Evolutionary conservation across 345 rosid species (phyloP), one percentile per base, ranked within the genome.

Genomic region (Aquilaria sinensis): DNA sequence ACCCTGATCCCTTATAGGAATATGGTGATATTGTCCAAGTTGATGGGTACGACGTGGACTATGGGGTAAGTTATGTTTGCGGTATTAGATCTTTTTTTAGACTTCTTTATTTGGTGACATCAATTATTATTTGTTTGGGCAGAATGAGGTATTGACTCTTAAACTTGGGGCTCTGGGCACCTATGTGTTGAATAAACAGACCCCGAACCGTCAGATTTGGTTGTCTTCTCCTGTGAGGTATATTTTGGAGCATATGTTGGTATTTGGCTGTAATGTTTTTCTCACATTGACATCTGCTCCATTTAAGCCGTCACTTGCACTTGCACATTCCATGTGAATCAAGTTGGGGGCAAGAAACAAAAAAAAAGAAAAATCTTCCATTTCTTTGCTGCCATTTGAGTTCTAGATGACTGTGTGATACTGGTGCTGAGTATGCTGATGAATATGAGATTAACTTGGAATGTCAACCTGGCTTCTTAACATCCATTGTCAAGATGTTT

Each of bases 141-240:
- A 92, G 97, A 90, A 93, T 78, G 97, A 90, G 81, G 98, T 90
- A 63, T 79, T 90, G 62, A 90, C 94, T 9, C 62, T 90, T 15
- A 93, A 86, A 77, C 87, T 90, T 23, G 97, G 96, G 71, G 76
- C 78, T 64, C 60, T 80, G 51, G 98, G 97, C 75, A 87, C 98
- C 34, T 93, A 85, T 73, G 94, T 90, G 34, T 58, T 93, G 75
- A 93, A 93, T 62, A 93, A 93, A 67, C 97, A 89, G 74, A 83
- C 97, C 15, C 97, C 97, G 3, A 90, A 90, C 76, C 77, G 96
- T 58, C 97, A 93, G 72, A 84, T 93, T 66, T 84, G 98, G 97
- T 75, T 90, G 55, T 87, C 98, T 69, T 92, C 98, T 14, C 97
- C 98, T 0, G 77, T 82, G 67, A 92, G 96, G 96, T 92, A 77